Percentiles rank a stretch among this genome's conserved stretches.
Conservation (phyloP, 2,329 filamentous ascomycete species). For the Diaporthe helianthi region DNA sequence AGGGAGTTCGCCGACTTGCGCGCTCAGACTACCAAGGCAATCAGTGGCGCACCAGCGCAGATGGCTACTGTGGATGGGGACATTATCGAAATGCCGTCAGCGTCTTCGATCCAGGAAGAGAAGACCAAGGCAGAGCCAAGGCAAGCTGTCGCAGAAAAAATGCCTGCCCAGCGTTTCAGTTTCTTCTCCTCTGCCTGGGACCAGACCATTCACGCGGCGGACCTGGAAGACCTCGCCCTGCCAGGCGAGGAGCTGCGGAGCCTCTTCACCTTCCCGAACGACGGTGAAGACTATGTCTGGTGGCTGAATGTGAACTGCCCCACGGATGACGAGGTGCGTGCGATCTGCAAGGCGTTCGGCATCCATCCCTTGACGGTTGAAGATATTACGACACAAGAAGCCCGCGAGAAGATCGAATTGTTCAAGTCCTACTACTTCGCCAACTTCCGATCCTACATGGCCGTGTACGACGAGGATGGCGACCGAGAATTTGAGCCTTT, state of each 20-base stretch:
- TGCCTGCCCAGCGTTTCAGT: conserved; percentile 72
- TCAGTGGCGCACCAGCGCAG: conserved; percentile 41
- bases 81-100: conserved; percentile 60
- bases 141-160: conserved; percentile 47
- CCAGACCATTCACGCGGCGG: conserved; percentile 88
- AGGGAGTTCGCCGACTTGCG: conserved; percentile 69
- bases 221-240: conserved; percentile 86
- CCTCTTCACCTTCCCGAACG: conserved; percentile 75
- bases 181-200: conserved; percentile 97
- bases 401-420: conserved; percentile 96
- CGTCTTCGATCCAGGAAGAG: conserved; percentile 54
- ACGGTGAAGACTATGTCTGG: conserved; percentile 84
- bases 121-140: conserved; percentile 48
- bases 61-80: conserved; percentile 63
- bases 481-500: conserved; percentile 90
- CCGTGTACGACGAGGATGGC: conserved; percentile 77
- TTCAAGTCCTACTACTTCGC: conserved; percentile 99
- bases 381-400: conserved; percentile 94
- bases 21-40: conserved; percentile 42
- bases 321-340: conserved; percentile 84
- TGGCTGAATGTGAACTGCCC: conserved; percentile 96
- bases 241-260: conserved; percentile 90
- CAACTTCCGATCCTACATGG: conserved; percentile 91
- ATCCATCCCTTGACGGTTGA: conserved; percentile 96
- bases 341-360: conserved; percentile 91